Conservation (phyloP, 139 green algal genomes). For the Trebouxia sp. region DNA sequence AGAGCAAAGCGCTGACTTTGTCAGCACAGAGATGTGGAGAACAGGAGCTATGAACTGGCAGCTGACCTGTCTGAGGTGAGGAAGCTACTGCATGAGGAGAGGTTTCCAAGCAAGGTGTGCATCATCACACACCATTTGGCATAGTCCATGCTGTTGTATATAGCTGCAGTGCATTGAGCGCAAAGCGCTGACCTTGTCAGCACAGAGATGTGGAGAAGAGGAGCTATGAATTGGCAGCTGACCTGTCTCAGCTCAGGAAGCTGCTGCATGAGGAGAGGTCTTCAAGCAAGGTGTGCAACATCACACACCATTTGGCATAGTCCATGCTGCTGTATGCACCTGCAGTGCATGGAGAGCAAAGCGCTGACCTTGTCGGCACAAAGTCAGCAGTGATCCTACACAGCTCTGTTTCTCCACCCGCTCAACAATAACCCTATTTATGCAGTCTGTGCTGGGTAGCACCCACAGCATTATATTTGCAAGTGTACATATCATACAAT, state of each 20-base stretch:
- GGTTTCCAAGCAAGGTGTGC: constrained; percentile 27
- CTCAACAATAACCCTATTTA: neutral
- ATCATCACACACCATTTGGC: too few relatives aligned
- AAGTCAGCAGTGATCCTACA: neutral
- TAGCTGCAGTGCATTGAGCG: neutral
- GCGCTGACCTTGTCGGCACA: neutral
- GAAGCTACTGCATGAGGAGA: constrained; percentile 62
- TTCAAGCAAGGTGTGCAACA: neutral
- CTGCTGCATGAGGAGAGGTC: constrained; percentile 64
- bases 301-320: too few relatives aligned
- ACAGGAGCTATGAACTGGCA: constrained; percentile 1
- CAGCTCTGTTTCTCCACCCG: neutral
- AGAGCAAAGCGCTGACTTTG: neutral
- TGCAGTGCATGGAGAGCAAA: neutral
- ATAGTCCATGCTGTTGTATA: neutral
- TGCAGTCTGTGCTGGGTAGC: neutral
- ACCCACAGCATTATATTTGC: neutral
- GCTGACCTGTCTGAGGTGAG: constrained; percentile 49
- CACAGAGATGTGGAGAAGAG: constrained; percentile 37
- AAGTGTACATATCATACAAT: neutral
- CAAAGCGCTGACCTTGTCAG: neutral
- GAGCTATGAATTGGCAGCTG: constrained; percentile 18
- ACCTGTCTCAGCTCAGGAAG: constrained; percentile 49
- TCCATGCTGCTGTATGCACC: neutral
- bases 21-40: constrained; percentile 30